Conservation (phyloP, 306 rosid genomes). For the Hippophae gyantsensis region DNA sequence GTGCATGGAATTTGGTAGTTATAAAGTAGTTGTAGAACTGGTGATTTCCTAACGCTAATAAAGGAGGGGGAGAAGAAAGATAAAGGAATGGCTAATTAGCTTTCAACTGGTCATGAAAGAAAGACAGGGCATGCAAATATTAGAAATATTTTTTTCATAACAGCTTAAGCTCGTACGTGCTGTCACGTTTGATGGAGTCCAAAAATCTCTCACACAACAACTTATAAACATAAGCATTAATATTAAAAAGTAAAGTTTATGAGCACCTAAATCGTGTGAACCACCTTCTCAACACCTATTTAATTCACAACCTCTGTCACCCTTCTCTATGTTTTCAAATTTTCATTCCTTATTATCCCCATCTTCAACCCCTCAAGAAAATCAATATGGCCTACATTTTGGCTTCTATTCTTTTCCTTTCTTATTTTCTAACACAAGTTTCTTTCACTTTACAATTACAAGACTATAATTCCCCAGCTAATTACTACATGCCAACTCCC, state of each 20-base stretch:
- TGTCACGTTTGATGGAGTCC: slow-evolving; percentile 37
- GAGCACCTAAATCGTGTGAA: slow-evolving; percentile 43
- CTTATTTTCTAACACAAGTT: slow-evolving; percentile 23
- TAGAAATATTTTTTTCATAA: too few relatives aligned
- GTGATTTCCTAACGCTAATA: too few relatives aligned
- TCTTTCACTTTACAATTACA: slow-evolving; percentile 15
- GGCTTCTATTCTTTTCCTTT: slow-evolving; percentile 20
- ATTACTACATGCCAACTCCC: slow-evolving; percentile 13
- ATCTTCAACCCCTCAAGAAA: too few relatives aligned
- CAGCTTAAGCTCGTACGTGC: slow-evolving; percentile 44
- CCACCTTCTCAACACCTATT: slow-evolving; percentile 34
- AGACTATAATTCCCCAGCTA: slow-evolving; percentile 14
- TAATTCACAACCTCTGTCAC: slow-evolving; percentile 1
- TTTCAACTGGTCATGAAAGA: too few relatives aligned
- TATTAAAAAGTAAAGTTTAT: background rate
- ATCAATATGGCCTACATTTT: slow-evolving; percentile 30
- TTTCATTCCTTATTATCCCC: too few relatives aligned
- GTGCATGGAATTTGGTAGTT: too few relatives aligned
- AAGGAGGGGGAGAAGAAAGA: too few relatives aligned
- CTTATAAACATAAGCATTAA: background rate
- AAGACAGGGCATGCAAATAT: too few relatives aligned
- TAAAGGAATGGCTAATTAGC: too few relatives aligned
- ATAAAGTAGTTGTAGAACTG: too few relatives aligned
- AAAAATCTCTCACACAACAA: slow-evolving; percentile 15
- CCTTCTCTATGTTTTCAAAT: background rate